Evolutionary conservation across 768 basidiomycete genomes (phyloP), one percentile per base, ranked within the genome.

Genomic region (Agrocybe pediades): DNA sequence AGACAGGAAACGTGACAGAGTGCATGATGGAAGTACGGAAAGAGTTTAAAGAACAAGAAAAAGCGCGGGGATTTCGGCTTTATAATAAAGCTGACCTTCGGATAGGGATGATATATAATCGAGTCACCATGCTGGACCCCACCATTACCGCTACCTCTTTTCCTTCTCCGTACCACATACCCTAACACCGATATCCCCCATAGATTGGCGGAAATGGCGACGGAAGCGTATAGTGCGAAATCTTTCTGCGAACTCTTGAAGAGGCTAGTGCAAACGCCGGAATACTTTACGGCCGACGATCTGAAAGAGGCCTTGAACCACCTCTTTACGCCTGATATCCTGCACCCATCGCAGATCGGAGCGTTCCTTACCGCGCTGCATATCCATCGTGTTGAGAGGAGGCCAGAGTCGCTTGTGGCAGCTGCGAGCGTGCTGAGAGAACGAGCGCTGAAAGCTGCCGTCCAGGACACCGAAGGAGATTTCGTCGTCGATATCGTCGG

Each of bases 321-420:
- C 69, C 71, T 93, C 43, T 82, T 91, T 65, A 83, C 81, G 0
- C 86, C 87, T 1, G 76, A 84, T 49, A 74, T 77, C 41, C 76
- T 87, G 0, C 79, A 78, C 8, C 85, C 88, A 0, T 75, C 83
- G 0, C 93, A 98, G 66, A 84, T 95, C 50, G 95, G 94, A 17
- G 87, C 95, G 1, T 96, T 98, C 70, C 76, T 99, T 43, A 87
- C 92, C 0, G 92, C 93, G 3, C 72, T 94, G 33, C 91, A 95
- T 53, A 74, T 94, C 49, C 84, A 88, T 44, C 85, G 85, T 30
- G 73, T 94, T 26, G 96, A 97, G 56, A 71, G 83, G 17, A 75
- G 86, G 25, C 83, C 93, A 17, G 87, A 88, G 23, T 83, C 86
- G 24, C 82, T 98, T 33, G 85, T 86, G 1, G 88, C 87, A 0